Conservation (phyloP, 140 eudicot species). For the Flaveria floridana region DNA sequence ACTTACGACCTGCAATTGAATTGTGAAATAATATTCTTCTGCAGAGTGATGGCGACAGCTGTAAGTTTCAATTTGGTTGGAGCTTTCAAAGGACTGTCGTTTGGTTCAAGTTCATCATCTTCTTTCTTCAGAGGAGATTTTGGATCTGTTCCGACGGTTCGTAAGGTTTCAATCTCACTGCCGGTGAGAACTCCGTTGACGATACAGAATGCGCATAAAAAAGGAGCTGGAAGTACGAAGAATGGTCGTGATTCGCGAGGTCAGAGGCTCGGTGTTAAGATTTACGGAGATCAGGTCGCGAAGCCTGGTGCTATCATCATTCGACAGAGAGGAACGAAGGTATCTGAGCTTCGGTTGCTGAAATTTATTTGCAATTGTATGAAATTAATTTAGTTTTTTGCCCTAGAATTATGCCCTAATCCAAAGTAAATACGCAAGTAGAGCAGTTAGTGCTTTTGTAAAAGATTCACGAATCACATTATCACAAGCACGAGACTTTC, state of each 20-base stretch:
- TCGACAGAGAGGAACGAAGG: slow-evolving; percentile 98
- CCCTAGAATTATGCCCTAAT: slow-evolving; percentile 23
- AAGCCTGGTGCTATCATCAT: slow-evolving; percentile 89
- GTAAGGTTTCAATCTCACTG: slow-evolving; percentile 36
- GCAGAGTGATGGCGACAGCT: slow-evolving; percentile 57
- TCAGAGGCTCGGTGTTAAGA: slow-evolving; percentile 88
- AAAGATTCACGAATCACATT: not conserved
- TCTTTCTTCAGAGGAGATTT: slow-evolving; percentile 57
- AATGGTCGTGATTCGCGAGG: slow-evolving; percentile 91
- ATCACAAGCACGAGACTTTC: not conserved
- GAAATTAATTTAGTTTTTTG: slow-evolving; percentile 3
- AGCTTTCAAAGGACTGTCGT: slow-evolving; percentile 72
- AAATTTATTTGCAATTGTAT: slow-evolving; percentile 19
- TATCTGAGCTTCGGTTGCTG: slow-evolving; percentile 21
- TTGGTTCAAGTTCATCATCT: slow-evolving; percentile 70
- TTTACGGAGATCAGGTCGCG: slow-evolving; percentile 87
- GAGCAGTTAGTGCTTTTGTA: not conserved
- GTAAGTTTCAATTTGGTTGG: slow-evolving; percentile 56
- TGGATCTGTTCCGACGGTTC: slow-evolving; percentile 43
- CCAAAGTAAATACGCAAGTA: not conserved
- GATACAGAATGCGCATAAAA: slow-evolving; percentile 86
- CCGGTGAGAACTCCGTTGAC: slow-evolving; percentile 59
- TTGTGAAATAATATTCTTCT: slow-evolving; percentile 10
- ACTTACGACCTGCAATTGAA: slow-evolving; percentile 12
- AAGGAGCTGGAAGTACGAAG: slow-evolving; percentile 97